Percentiles rank a stretch among this genome's conserved stretches.
phyloP scores from a whole-genome alignment of 805 yeast species.

The Candida chauliodis region DNA sequence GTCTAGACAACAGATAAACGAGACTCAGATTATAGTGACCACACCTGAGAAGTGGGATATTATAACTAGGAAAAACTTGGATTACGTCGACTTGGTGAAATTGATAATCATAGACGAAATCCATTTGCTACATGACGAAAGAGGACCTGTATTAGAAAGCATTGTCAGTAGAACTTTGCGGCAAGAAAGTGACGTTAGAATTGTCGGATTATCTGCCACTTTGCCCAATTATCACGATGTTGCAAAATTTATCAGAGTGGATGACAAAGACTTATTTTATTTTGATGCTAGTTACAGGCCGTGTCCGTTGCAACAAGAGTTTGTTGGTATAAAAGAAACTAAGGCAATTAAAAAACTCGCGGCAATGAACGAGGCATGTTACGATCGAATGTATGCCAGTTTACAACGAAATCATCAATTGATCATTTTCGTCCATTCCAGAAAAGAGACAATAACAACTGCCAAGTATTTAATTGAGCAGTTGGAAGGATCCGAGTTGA shows the following conservation, averaged over 20 bases:
- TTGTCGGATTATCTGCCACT: constrained; percentile 90
- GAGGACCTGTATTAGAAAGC: constrained; percentile 93
- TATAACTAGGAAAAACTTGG: constrained; percentile 73
- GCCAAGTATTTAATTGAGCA: constrained; percentile 71
- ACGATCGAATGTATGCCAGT: constrained; percentile 64
- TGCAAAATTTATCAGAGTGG: constrained; percentile 73
- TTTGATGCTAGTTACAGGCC: constrained; percentile 87
- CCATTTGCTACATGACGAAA: constrained; percentile 85
- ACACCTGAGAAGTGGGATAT: constrained; percentile 99
- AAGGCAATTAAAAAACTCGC: constrained; percentile 70
- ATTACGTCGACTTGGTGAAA: constrained; percentile 59
- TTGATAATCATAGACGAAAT: constrained; percentile 87
- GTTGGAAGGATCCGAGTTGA: constrained; percentile 47
- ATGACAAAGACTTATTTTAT: constrained; percentile 60
- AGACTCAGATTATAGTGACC: constrained; percentile 81
- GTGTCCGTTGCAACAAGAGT: constrained; percentile 86
- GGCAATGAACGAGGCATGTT: constrained; percentile 90
- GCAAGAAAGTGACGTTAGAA: constrained; percentile 52
- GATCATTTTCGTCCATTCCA: constrained; percentile 87
- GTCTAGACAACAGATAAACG: constrained; percentile 68
- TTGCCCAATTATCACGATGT: constrained; percentile 87
- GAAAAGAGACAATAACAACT: constrained; percentile 85
- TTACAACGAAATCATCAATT: constrained; percentile 65
- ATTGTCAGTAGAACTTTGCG: constrained; percentile 74
- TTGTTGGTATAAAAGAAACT: constrained; percentile 82